Conservation (phyloP, 257 asterid species). For the Misopates orontium region DNA sequence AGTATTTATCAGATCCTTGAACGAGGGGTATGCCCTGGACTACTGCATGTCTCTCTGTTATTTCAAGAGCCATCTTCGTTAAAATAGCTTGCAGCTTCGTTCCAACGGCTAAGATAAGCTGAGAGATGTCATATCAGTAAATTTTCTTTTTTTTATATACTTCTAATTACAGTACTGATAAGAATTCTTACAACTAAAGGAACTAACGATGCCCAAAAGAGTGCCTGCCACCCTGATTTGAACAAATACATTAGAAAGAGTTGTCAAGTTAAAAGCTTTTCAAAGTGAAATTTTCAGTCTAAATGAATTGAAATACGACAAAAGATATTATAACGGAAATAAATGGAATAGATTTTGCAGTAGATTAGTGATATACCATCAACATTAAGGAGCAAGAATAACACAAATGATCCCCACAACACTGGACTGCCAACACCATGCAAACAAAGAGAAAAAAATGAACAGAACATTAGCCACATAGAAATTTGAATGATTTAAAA, state of each 20-base stretch:
- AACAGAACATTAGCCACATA: too few species aligned
- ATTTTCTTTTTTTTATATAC: neutral
- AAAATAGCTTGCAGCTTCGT: conserved; percentile 83
- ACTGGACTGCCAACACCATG: conserved; percentile 65
- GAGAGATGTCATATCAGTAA: conserved; percentile 23
- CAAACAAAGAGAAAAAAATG: conserved; percentile 9
- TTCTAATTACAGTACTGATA: conserved; percentile 13
- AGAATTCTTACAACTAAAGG: conserved; percentile 71
- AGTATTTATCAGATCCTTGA: conserved; percentile 70
- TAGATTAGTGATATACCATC: conserved; percentile 45
- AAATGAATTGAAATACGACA: neutral
- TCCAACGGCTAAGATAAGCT: conserved; percentile 85
- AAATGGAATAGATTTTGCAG: neutral
- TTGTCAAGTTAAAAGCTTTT: neutral
- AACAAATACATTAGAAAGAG: neutral
- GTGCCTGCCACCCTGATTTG: conserved; percentile 73
- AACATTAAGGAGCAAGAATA: conserved; percentile 83
- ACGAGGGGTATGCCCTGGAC: conserved; percentile 93
- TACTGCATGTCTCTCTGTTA: conserved; percentile 71
- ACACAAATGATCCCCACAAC: conserved; percentile 82
- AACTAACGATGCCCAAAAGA: conserved; percentile 89
- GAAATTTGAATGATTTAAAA: neutral
- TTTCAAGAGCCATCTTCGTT: conserved; percentile 85
- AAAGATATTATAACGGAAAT: too few species aligned
- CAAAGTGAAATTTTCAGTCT: neutral